A percentile compares a stretch with the other conserved stretches of the same genome.
Evolutionary conservation across 1,139 yeast genomes (phyloP).

Genomic region (Geotrichum europaeum): DNA sequence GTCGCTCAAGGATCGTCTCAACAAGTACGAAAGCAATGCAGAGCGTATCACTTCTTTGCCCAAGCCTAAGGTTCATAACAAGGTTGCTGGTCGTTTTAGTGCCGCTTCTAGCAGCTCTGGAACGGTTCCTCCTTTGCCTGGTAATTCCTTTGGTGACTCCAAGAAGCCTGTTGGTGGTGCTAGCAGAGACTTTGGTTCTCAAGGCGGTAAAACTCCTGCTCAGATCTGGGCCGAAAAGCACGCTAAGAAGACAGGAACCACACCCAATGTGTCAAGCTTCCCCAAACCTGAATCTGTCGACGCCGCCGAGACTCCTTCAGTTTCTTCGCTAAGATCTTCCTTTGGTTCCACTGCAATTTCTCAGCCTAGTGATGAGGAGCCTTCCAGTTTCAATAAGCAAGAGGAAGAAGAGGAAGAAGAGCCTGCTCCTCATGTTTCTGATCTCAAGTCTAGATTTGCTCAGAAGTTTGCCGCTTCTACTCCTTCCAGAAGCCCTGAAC

Average conservation of each 20-base stretch:
- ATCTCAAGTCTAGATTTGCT: constrained; percentile 21
- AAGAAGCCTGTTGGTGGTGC: constrained; percentile 54
- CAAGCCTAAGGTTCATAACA: constrained; percentile 50
- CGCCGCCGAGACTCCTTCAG: constrained; percentile 21
- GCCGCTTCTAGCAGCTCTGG: constrained; percentile 26
- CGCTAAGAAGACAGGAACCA: constrained; percentile 40
- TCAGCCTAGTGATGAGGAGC: constrained; percentile 19
- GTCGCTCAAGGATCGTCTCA: constrained; percentile 28
- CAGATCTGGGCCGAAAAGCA: constrained; percentile 93
- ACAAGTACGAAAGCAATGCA: constrained; percentile 23
- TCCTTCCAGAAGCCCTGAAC: constrained; percentile 2
- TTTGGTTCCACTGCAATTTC: constrained; percentile 22
- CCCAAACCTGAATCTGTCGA: constrained; percentile 17
- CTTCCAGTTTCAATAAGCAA: constrained; percentile 20
- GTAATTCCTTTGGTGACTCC: constrained; percentile 42
- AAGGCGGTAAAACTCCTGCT: constrained; percentile 86
- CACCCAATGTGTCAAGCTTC: constrained; percentile 11
- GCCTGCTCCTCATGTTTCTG: constrained; percentile 21
- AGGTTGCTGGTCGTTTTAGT: constrained; percentile 49
- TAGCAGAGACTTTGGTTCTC: constrained; percentile 62
- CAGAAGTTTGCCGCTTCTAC: constrained; percentile 18
- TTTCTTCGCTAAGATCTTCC: constrained; percentile 22
- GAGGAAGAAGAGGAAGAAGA: constrained; percentile 17
- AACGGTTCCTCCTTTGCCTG: constrained; percentile 37
- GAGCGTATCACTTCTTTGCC: constrained; percentile 56